These are phyloP conservation scores for Phylloporus rhodoxanthus DNA, from an alignment of 768 basidiomycete genomes.

Conservation along the genomic window DNA sequence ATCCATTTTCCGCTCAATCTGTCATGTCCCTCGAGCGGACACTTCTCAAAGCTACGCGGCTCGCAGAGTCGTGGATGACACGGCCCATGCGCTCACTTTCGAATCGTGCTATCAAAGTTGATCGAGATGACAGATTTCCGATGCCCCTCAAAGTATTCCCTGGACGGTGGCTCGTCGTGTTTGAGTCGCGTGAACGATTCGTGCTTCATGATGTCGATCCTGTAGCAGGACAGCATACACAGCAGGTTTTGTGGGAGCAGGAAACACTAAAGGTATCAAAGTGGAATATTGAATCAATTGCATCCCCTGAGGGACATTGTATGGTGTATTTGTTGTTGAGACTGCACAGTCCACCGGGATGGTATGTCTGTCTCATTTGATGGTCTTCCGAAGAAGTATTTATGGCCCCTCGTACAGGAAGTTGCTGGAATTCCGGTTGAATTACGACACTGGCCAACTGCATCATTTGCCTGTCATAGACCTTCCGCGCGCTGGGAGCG, in stretches of 20 bases:
- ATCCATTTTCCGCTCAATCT: not conserved
- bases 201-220: not conserved
- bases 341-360: not conserved
- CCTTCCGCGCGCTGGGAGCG: too few species aligned
- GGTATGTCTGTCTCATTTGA: not conserved
- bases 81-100: not conserved
- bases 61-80: conserved; percentile 5
- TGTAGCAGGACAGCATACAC: not conserved
- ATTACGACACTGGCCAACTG: not conserved
- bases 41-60: not conserved
- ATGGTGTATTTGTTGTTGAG: not conserved
- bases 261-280: accelerated
- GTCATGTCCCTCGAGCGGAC: not conserved
- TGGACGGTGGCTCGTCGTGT: conserved; percentile 3
- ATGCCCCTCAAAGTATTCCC: not conserved
- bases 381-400: too few species aligned
- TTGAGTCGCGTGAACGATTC: not conserved
- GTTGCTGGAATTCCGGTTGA: not conserved
- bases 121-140: too few species aligned
- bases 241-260: not conserved
- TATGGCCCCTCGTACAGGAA: not conserved
- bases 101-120: not conserved
- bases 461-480: too few species aligned
- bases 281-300: not conserved
- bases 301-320: not conserved